Conservation (phyloP, 331 rosid genomes). For the Acacia pycnantha region DNA sequence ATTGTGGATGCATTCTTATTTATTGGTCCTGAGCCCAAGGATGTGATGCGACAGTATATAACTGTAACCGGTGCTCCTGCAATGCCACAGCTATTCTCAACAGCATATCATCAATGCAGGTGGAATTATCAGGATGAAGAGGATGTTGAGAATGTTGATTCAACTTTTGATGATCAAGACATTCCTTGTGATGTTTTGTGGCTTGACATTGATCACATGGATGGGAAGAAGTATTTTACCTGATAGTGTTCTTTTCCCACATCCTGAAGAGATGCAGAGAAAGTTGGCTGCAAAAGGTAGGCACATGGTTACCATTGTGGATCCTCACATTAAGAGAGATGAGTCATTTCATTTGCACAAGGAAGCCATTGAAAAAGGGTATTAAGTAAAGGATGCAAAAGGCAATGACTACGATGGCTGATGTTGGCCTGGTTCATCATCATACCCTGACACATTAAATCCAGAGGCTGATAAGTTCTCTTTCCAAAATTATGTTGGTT, state of each 20-base stretch:
- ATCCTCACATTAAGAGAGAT: conserved; percentile 94
- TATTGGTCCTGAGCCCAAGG: conserved; percentile 84
- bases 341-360: conserved; percentile 63
- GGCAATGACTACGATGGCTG: conserved; percentile 95
- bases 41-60: conserved; percentile 73
- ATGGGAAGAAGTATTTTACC: conserved; percentile 87
- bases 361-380: conserved; percentile 76
- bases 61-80: conserved; percentile 75
- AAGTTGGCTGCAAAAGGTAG: conserved; percentile 83
- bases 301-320: conserved; percentile 89
- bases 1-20: conserved; percentile 83
- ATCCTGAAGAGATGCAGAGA: conserved; percentile 95
- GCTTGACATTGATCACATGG: conserved; percentile 98
- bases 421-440: conserved; percentile 99
- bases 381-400: conserved; percentile 85
- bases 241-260: conserved; percentile 74
- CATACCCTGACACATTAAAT: conserved; percentile 72
- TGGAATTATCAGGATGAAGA: conserved; percentile 97
- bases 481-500: conserved; percentile 68
- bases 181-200: conserved; percentile 96
- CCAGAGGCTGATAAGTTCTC: conserved; percentile 80
- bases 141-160: conserved; percentile 85
- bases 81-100: conserved; percentile 85
- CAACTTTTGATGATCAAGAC: conserved; percentile 83
- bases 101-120: conserved; percentile 90